Evolutionary conservation across 768 basidiomycete species (phyloP).

Genomic region (Crassisporium funariophilum): DNA sequence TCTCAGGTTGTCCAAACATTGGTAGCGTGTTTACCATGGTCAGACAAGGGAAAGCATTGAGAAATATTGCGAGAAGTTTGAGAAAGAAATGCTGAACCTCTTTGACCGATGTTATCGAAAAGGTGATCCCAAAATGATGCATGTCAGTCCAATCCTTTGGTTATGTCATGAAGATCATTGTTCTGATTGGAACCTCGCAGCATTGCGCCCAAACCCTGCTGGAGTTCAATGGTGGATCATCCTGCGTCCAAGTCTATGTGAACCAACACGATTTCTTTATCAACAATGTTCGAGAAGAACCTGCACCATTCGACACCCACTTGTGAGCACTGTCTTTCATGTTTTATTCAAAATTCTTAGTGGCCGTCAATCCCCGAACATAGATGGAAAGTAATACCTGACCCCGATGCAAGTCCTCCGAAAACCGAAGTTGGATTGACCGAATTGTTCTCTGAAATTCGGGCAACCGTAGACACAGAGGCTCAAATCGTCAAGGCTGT

Average conservation of each 20-base stretch:
- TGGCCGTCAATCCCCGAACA: background rate
- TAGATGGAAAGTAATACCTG: conserved; percentile 82
- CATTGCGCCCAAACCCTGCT: conserved; percentile 96
- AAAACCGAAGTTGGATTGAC: conserved; percentile 77
- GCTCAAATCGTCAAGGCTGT: conserved; percentile 98
- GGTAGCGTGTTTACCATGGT: background rate
- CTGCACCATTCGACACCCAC: conserved; percentile 54
- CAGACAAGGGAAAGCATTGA: conserved; percentile 92
- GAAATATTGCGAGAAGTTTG: conserved; percentile 97
- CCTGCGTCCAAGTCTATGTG: conserved; percentile 97
- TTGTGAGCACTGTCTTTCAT: conserved; percentile 42
- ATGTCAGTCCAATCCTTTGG: conserved; percentile 49
- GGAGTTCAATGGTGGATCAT: conserved; percentile 97
- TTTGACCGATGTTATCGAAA: conserved; percentile 96
- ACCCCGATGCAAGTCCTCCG: conserved; percentile 79
- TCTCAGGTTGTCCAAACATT: background rate
- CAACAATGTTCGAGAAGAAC: conserved; percentile 76
- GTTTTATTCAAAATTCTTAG: background rate
- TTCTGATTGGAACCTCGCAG: conserved; percentile 41
- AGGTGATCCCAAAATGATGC: conserved; percentile 99
- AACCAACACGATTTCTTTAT: conserved; percentile 99
- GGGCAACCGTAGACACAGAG: conserved; percentile 90
- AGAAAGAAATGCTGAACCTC: conserved; percentile 95
- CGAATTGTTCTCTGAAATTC: conserved; percentile 84
- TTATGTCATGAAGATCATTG: background rate